Conservation (phyloP, 208 protist genomes). For the Leishmania major region DNA sequence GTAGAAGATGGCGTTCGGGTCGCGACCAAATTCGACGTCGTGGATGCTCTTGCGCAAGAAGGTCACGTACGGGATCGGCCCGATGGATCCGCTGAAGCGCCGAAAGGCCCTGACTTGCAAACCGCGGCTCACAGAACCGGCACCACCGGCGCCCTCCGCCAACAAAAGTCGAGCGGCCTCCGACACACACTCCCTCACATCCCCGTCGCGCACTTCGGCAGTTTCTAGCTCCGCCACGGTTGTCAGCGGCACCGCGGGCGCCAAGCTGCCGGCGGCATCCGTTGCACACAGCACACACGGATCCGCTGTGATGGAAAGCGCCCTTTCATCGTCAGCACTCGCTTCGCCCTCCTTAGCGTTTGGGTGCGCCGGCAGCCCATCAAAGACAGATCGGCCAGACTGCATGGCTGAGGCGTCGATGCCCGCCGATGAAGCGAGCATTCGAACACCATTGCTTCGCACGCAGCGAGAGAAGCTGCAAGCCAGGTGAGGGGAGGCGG, state of each 20-base stretch:
- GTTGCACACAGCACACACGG: too few species aligned
- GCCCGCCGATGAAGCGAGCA: neutral
- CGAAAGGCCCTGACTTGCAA: neutral
- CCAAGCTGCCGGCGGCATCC: neutral
- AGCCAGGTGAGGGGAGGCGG: neutral
- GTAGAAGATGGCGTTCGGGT: constrained; percentile 52
- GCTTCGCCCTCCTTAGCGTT: neutral
- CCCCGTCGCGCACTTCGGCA: neutral
- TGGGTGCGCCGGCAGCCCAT: neutral
- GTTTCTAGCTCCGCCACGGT: neutral
- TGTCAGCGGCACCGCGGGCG: neutral
- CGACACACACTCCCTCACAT: neutral
- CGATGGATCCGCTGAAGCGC: constrained; percentile 21
- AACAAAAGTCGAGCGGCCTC: neutral
- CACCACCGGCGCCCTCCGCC: neutral
- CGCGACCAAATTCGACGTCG: constrained; percentile 58
- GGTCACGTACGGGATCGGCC: constrained; percentile 72
- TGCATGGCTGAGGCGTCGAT: neutral
- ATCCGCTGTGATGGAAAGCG: neutral
- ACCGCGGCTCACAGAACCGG: neutral
- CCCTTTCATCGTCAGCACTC: neutral
- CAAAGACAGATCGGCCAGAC: neutral
- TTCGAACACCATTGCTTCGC: neutral
- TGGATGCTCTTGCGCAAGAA: constrained; percentile 64
- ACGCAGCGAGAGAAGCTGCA: neutral